Percentiles rank a stretch among this genome's conserved stretches.
Conservation (phyloP, 345 rosid genomes). For the Eucalyptus marginata region DNA sequence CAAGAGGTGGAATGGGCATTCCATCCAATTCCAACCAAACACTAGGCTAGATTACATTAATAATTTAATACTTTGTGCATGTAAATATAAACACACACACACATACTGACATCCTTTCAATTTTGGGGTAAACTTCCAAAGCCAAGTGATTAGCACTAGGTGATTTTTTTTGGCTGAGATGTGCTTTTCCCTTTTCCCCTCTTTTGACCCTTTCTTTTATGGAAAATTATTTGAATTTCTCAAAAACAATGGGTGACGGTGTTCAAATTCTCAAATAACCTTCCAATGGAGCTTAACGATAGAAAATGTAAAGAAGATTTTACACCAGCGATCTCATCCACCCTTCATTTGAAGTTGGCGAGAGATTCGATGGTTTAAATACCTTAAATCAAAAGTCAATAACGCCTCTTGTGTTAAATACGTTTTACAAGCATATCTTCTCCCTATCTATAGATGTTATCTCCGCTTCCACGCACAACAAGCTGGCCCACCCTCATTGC, state of each 20-base stretch:
- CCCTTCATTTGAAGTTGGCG: not conserved
- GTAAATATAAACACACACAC: not conserved
- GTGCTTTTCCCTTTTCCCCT: not conserved
- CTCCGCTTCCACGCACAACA: not conserved
- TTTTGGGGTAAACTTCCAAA: not conserved
- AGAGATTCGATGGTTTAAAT: not conserved
- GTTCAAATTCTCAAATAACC: not conserved
- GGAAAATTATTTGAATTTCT: not conserved
- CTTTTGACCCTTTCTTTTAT: not conserved
- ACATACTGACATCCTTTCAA: not conserved
- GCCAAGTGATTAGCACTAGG: not conserved
- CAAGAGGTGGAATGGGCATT: not conserved
- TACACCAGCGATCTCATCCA: not conserved
- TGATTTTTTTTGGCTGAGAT: not conserved
- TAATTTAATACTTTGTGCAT: not conserved
- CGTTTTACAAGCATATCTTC: not conserved
- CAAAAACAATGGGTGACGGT: not conserved
- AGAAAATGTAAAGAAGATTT: not conserved
- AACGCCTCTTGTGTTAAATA: not conserved
- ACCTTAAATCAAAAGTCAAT: not conserved
- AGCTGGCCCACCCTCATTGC: not conserved
- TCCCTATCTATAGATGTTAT: not conserved
- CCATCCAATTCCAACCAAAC: not conserved
- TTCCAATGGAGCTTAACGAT: not conserved
- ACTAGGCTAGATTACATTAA: not conserved